Base-by-base conservation (phyloP, 2,329 filamentous ascomycete species). In the Fusarium nisikadoi region DNA sequence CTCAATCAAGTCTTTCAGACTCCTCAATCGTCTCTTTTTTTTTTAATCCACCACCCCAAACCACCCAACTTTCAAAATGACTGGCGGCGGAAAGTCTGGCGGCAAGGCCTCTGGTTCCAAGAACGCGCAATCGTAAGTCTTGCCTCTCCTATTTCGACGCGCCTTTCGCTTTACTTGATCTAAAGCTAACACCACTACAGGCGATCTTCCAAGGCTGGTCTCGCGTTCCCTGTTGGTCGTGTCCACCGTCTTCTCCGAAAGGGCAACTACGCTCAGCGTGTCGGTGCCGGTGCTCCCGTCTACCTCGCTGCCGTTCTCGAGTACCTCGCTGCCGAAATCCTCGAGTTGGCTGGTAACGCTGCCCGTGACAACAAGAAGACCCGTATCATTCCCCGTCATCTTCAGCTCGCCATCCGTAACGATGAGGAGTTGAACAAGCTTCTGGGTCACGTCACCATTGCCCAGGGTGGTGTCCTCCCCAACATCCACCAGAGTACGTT, bases 351-450 rank as follows among this genome's bases (percentile, higher is more conserved):
- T 84, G 96, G 96, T 80, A 99, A 99, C 85, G 96, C 96, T 80
- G 96, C 96, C 74, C 95, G 96, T 80, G 96, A 99, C 88, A 98
- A 98, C 92, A 99, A 99, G 94, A 98, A 98, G 93, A 99, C 95
- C 75, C 95, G 96, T 93, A 99, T 99, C 88, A 99, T 98, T 71
- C 96, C 96, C 76, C 94, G 96, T 86, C 96, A 99, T 86, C 91
- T 99, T 52, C 96, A 99, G 89, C 94, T 99, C 79, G 96, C 96
- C 86, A 99, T 99, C 88, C 92, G 96, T 82, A 98, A 98, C 88
- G 95, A 98, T 85, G 95, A 98, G 90, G 96, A 99, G 87, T 85
- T 98, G 93, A 98, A 98, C 93, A 98, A 97, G 91, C 92, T 97
- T 72, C 89, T 97, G 75, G 95, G 95, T 65, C 94, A 97, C 83